phyloP scores from a whole-genome alignment of 2,329 filamentous ascomycete genomes.

The Aureobasidium sp. region DNA sequence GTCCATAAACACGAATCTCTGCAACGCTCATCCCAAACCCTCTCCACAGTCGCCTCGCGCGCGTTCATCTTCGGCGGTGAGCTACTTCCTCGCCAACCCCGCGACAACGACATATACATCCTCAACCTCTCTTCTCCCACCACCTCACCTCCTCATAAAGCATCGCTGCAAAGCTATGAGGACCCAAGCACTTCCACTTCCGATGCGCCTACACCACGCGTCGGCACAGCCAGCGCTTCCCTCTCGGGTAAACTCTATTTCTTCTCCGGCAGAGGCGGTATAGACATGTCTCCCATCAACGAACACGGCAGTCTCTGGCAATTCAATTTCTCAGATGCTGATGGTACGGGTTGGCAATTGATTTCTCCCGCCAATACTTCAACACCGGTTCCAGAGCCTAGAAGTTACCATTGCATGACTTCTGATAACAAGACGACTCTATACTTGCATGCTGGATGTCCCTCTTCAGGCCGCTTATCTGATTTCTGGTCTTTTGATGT shows the following conservation, averaged over 20 bases:
- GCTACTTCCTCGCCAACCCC: slow-evolving; percentile 55
- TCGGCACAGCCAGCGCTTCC: slow-evolving; percentile 65
- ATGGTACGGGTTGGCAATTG: slow-evolving; percentile 56
- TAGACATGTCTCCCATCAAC: slow-evolving; percentile 62
- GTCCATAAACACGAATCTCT: slow-evolving; percentile 37
- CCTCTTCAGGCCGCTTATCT: slow-evolving; percentile 53
- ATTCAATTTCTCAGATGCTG: slow-evolving; percentile 51
- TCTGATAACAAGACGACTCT: slow-evolving; percentile 63
- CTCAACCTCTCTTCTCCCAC: slow-evolving; percentile 31
- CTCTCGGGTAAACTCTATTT: slow-evolving; percentile 67
- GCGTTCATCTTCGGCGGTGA: slow-evolving; percentile 75
- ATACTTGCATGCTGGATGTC: slow-evolving; percentile 70
- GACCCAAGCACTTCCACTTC: neutral
- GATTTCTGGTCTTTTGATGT: slow-evolving; percentile 78
- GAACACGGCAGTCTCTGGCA: slow-evolving; percentile 71
- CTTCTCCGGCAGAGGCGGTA: slow-evolving; percentile 70
- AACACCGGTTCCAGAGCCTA: slow-evolving; percentile 50
- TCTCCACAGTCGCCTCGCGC: slow-evolving; percentile 47
- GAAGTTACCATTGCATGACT: slow-evolving; percentile 64
- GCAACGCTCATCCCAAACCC: slow-evolving; percentile 66
- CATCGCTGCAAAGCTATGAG: neutral
- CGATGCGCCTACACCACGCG: slow-evolving; percentile 49
- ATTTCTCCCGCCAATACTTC: slow-evolving; percentile 49
- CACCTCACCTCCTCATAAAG: neutral
- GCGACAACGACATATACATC: slow-evolving; percentile 66